A percentile compares a stretch with the other conserved stretches of the same genome.
Conservation (phyloP, 2,329 filamentous ascomycete genomes). For the Diaporthe ampelina region DNA sequence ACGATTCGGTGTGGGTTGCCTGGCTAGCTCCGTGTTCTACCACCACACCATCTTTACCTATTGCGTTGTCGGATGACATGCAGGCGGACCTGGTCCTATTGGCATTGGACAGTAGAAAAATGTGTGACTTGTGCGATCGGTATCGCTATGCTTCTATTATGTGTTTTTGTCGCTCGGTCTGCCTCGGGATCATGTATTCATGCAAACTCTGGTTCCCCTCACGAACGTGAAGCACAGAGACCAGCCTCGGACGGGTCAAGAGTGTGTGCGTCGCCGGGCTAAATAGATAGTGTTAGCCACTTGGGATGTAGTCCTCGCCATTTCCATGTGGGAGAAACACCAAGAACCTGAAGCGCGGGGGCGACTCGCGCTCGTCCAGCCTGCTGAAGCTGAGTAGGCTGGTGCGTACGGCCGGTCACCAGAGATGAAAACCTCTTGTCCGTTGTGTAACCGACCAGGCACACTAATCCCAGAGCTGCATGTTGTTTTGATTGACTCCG, state of each 20-base stretch:
- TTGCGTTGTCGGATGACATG: slow-evolving; percentile 36
- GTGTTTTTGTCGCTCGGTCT: background rate
- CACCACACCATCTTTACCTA: slow-evolving; percentile 34
- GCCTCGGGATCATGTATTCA: background rate
- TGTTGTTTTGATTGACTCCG: slow-evolving; percentile 25
- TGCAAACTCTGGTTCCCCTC: background rate
- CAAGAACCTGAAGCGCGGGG: background rate
- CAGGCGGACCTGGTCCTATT: slow-evolving; percentile 27
- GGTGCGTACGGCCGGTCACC: slow-evolving; percentile 29
- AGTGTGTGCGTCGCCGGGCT: background rate
- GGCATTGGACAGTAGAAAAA: slow-evolving; percentile 24
- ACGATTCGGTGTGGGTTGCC: slow-evolving; percentile 39
- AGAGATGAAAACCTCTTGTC: slow-evolving; percentile 16
- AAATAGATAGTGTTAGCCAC: background rate
- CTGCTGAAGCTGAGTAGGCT: slow-evolving; percentile 20
- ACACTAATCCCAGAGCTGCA: slow-evolving; percentile 18
- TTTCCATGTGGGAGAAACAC: background rate
- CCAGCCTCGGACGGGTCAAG: background rate
- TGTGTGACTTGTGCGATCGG: slow-evolving; percentile 19
- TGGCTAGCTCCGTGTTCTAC: slow-evolving; percentile 34
- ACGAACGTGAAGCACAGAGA: background rate
- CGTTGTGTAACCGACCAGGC: slow-evolving; percentile 32
- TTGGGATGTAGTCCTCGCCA: background rate
- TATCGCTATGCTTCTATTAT: slow-evolving; percentile 3
- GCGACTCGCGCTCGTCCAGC: background rate